These are phyloP conservation scores for Penium margaritaceum DNA, from an alignment of 139 green algal species.

Conservation along the genomic window DNA sequence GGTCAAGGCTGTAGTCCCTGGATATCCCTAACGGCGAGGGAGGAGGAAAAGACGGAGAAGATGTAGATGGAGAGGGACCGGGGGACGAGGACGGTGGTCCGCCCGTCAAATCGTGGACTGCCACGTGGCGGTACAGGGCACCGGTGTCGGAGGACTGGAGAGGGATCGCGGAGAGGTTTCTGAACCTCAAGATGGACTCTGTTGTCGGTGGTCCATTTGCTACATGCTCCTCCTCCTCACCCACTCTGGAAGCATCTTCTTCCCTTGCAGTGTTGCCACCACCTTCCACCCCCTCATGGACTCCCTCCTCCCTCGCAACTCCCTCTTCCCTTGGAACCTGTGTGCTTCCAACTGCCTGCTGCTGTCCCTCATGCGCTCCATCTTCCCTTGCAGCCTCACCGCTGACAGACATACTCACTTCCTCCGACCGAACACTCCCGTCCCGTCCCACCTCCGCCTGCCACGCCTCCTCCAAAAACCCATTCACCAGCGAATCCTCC, in stretches of 20 bases:
- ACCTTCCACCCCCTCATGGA: not conserved
- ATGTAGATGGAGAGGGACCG: too few species aligned
- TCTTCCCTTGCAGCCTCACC: not conserved
- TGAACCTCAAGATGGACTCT: too few species aligned
- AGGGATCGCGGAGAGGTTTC: not conserved
- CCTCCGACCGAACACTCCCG: too few species aligned
- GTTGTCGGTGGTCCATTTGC: too few species aligned
- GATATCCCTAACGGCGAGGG: not conserved
- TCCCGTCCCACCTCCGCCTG: too few species aligned
- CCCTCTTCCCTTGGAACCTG: not conserved
- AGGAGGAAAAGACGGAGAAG: too few species aligned
- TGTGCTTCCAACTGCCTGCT: too few species aligned
- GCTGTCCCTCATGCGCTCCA: not conserved
- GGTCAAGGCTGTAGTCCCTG: conserved; percentile 46
- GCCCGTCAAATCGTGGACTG: not conserved
- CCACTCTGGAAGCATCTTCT: too few species aligned
- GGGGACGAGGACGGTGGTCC: not conserved
- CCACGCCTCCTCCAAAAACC: not conserved
- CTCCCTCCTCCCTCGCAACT: not conserved
- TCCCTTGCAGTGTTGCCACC: not conserved
- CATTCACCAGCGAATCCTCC: not conserved
- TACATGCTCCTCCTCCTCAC: not conserved
- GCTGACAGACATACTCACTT: too few species aligned
- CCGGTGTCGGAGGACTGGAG: not conserved
- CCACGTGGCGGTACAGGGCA: not conserved